Evolutionary conservation across 169 alveolate species (phyloP).

Genomic region (Plasmodium gallinaceum): DNA sequence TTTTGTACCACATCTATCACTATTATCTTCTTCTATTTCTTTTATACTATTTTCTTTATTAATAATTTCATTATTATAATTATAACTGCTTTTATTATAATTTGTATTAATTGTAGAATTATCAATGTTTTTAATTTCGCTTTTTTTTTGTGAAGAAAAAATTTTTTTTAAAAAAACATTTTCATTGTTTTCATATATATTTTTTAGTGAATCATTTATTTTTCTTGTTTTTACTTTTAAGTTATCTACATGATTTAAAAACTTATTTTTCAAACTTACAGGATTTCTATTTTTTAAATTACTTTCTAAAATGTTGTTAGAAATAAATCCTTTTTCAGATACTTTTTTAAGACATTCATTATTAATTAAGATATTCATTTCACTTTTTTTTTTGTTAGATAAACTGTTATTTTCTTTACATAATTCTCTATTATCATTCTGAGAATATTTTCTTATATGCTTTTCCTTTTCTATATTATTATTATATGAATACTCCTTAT

Average conservation of each 20-base stretch:
- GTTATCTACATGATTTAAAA: conserved; percentile 69
- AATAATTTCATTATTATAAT: background rate
- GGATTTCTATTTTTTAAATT: conserved; percentile 17
- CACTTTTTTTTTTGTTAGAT: background rate
- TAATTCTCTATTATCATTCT: background rate
- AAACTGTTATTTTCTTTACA: background rate
- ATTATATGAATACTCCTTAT: background rate
- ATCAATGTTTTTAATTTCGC: background rate
- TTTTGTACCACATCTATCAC: background rate
- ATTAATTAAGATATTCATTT: conserved; percentile 7
- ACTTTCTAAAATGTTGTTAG: conserved; percentile 18
- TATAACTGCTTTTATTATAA: background rate
- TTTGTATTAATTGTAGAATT: background rate
- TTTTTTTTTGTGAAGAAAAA: conserved; percentile 17
- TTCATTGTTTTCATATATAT: conserved; percentile 66
- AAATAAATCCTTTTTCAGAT: background rate
- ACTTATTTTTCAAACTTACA: conserved; percentile 26
- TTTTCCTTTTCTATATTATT: background rate
- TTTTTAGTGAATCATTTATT: conserved; percentile 70
- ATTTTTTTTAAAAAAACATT: conserved; percentile 52
- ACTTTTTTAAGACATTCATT: background rate
- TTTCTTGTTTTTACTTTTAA: conserved; percentile 51
- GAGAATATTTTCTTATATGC: background rate
- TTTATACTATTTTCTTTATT: background rate
- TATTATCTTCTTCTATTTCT: background rate